Conservation (phyloP, 805 yeast genomes). For the Pichia scutulata region DNA sequence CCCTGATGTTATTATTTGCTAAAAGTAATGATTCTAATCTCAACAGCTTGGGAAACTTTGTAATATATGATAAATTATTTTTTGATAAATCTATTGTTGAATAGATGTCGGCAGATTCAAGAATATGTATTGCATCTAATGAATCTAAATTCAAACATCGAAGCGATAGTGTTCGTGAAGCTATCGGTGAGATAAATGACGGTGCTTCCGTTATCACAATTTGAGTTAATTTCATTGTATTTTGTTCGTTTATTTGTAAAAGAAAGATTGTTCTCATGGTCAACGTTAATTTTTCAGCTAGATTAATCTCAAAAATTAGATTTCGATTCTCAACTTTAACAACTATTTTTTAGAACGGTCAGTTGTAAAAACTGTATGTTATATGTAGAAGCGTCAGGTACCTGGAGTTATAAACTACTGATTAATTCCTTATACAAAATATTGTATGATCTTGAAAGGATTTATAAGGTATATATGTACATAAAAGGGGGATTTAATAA, state of each 20-base stretch:
- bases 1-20: constrained; percentile 53
- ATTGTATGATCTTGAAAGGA: neutral
- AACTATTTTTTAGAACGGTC: too few species aligned
- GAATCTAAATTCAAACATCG: constrained; percentile 34
- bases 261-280: neutral
- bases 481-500: neutral
- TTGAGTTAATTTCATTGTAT: constrained; percentile 48
- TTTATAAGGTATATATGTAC: neutral
- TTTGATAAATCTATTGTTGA: constrained; percentile 67
- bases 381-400: too few species aligned
- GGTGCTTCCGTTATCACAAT: constrained; percentile 43
- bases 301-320: neutral
- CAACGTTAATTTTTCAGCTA: too few species aligned
- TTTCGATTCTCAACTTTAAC: neutral
- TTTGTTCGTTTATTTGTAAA: too few species aligned
- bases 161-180: constrained; percentile 34
- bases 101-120: constrained; percentile 29
- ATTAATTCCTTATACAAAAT: too few species aligned
- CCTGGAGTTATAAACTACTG: too few species aligned
- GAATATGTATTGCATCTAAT: constrained; percentile 35
- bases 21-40: constrained; percentile 47
- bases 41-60: constrained; percentile 37
- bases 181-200: constrained; percentile 39
- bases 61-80: constrained; percentile 56
- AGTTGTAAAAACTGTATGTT: too few species aligned